phyloP scores from a whole-genome alignment of 371 early-diverging fungal species.

The Zychaea mexicana region DNA sequence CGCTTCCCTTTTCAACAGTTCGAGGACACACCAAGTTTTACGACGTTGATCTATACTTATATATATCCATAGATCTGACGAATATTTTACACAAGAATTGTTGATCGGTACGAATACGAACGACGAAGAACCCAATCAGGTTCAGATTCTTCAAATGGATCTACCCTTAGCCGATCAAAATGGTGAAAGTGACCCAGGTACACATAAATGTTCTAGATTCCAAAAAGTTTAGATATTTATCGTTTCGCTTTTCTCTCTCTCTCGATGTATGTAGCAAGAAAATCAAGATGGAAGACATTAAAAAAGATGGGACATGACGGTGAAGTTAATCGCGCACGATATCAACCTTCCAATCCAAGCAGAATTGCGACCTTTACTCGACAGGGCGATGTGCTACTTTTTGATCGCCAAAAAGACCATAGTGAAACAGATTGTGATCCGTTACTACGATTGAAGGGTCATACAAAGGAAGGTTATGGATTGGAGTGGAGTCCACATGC shows the following conservation, averaged over 20 bases:
- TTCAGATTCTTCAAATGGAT: conserved; percentile 92
- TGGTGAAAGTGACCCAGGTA: conserved; percentile 68
- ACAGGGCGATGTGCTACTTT: conserved; percentile 90
- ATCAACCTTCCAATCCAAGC: conserved; percentile 94
- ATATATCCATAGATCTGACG: conserved; percentile 55
- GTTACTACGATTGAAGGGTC: conserved; percentile 88
- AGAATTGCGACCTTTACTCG: conserved; percentile 96
- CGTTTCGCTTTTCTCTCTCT: too few relatives aligned
- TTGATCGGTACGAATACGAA: conserved; percentile 97
- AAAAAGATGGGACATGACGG: conserved; percentile 95
- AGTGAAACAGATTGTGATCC: conserved; percentile 89
- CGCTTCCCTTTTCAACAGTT: not conserved
- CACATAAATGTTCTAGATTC: conserved; percentile 14
- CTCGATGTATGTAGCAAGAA: conserved; percentile 12
- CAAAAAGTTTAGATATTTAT: not conserved
- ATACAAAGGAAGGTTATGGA: conserved; percentile 93
- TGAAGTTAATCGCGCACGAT: conserved; percentile 95
- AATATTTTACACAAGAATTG: conserved; percentile 88
- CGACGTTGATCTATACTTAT: not conserved
- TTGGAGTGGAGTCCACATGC: conserved; percentile 75
- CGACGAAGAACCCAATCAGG: conserved; percentile 94
- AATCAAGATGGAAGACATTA: conserved; percentile 9
- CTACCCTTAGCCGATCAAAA: conserved; percentile 81
- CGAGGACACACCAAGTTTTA: too few relatives aligned
- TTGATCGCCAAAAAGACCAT: conserved; percentile 95